Evolutionary conservation across 768 basidiomycete genomes (phyloP), one percentile per base, ranked within the genome.

Genomic region (Lactifluus pinguis): DNA sequence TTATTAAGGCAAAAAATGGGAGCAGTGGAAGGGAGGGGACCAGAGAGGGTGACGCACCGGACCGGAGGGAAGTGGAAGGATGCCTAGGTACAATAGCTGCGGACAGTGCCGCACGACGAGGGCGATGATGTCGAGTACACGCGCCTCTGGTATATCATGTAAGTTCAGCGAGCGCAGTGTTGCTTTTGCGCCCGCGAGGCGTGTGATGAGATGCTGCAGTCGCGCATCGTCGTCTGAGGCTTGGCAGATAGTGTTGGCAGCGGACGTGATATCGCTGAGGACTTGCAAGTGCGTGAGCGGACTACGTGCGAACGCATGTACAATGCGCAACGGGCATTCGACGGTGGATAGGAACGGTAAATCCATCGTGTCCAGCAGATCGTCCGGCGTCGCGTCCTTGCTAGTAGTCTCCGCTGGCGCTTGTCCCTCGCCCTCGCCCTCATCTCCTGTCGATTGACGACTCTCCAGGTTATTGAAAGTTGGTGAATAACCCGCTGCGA

Each of bases 261-360:
- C 49, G 73, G 68, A 6, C 61, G 64, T 45, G 68, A 68, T 29
- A 32, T 79, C 77, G n/a, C 79, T 61, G 8, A 62, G 53, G 48
- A 80, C 67, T 59, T 80, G 82, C 8, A 84, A 49, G 57, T 81
- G 75, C 0, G 74, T 75, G 61, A 83, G 72, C 1, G 76, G 71
- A 48, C 73, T 70, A 11, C 72, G 60, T 10, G 75, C 58, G 17
- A 83, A 68, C 64, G 79, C 76, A 48, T 70, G 58, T 4, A 74
- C 79, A 48, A 78, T 72, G 50, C 73, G 66, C 45, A 80, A 66
- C 0, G 76, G 74, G 2, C 79, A 82, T 49, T 80, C 81, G 62
- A 80, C 79, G 1, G 68, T 65, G 32, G 71, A 70, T 32, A 84
- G 73, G 14, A 71, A 60, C 11, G 77, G 77, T 4, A 83, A 72